Conservation (phyloP, 352 stramenopile genomes). For the Pythium volutum region DNA sequence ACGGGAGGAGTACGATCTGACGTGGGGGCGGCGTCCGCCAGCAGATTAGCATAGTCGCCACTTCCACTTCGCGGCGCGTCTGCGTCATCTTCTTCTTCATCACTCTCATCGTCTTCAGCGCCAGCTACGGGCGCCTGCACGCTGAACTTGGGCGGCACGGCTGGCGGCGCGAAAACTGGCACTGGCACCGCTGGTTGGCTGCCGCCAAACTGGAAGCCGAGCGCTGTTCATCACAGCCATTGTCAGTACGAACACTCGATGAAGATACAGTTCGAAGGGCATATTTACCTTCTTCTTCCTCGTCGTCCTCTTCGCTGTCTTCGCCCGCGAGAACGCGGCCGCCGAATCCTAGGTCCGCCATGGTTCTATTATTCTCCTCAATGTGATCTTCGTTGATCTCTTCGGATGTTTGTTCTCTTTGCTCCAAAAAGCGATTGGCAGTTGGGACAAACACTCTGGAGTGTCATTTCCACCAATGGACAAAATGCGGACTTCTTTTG, state of each 20-base stretch:
- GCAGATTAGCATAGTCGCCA: not conserved
- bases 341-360: slow-evolving; percentile 49
- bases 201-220: slow-evolving; percentile 20
- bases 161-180: slow-evolving; percentile 5
- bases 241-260: not conserved
- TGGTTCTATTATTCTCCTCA: slow-evolving; percentile 12
- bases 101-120: slow-evolving; percentile 27
- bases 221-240: slow-evolving; percentile 5
- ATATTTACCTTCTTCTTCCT: slow-evolving; percentile 48
- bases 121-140: slow-evolving; percentile 8
- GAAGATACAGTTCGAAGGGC: not conserved
- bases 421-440: not conserved
- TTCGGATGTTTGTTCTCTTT: slow-evolving; percentile 8
- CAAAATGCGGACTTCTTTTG: not conserved
- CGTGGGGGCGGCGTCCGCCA: not conserved
- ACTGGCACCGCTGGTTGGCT: not conserved
- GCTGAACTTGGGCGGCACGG: slow-evolving; percentile 19
- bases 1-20: not conserved
- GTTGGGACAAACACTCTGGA: slow-evolving; percentile 4
- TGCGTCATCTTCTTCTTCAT: slow-evolving; percentile 18
- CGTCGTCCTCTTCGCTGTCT: slow-evolving; percentile 74
- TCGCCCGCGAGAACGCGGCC: slow-evolving; percentile 70
- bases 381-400: not conserved
- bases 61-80: not conserved
- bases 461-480: not conserved